Evolutionary conservation across 257 asterid genomes (phyloP).

Genomic region (Penstemon newberryi): DNA sequence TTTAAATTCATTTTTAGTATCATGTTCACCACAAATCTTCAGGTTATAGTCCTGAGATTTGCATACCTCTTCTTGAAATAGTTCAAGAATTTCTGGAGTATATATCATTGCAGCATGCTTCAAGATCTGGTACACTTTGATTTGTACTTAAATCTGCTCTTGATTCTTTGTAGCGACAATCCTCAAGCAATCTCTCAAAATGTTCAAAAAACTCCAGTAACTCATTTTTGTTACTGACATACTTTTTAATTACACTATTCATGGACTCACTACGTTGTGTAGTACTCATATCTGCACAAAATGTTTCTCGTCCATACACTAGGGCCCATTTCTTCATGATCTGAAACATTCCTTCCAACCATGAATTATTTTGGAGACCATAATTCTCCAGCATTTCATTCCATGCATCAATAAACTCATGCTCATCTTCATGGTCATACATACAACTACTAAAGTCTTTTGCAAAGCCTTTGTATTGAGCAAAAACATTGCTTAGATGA

Average conservation of each 20-base stretch:
- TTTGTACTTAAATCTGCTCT: neutral
- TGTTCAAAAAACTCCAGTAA: no score
- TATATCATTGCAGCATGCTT: neutral
- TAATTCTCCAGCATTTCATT: neutral
- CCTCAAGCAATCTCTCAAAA: no score
- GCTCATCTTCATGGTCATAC: neutral
- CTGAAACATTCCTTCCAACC: neutral
- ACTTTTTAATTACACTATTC: neutral
- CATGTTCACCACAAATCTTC: neutral
- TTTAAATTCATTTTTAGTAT: neutral
- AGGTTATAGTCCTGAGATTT: neutral
- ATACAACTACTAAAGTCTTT: conserved; percentile 7
- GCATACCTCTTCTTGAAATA: neutral
- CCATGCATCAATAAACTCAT: neutral
- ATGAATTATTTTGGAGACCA: no score
- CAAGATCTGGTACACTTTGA: neutral
- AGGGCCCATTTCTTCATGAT: neutral
- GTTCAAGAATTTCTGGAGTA: neutral
- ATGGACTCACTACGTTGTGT: neutral
- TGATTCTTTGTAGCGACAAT: neutral
- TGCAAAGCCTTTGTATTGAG: neutral
- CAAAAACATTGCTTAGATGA: no score
- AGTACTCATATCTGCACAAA: neutral
- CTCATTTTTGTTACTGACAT: no score
- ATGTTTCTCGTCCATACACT: no score